Evolutionary conservation across 257 asterid species (phyloP).

Genomic region (Fraxinus anomala): DNA sequence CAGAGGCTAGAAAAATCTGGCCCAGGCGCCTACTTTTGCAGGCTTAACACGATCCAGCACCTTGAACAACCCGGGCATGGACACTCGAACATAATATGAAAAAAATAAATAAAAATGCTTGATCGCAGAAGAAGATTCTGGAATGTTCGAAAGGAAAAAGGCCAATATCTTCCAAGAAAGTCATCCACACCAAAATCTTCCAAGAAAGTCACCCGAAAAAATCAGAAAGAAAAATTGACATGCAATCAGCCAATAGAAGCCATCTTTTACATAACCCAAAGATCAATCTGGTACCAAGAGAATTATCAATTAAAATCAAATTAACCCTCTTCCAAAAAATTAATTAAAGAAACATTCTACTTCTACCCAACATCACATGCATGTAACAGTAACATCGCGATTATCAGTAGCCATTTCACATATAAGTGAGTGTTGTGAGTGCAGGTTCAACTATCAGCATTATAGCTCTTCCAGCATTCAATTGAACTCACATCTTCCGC

Average conservation of each 20-base stretch:
- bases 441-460: not conserved
- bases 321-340: constrained; percentile 19
- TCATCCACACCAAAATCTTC: not conserved
- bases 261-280: not conserved
- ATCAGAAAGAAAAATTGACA: constrained; percentile 9
- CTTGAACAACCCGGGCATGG: not conserved
- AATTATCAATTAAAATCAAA: not conserved
- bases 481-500: not conserved
- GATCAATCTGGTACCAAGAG: not conserved
- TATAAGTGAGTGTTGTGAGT: not conserved
- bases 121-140: not conserved
- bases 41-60: not conserved
- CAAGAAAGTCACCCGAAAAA: not conserved
- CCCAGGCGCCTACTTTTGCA: not conserved
- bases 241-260: constrained; percentile 21
- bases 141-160: not conserved
- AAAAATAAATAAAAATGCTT: not conserved
- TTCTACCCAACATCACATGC: constrained; percentile 15
- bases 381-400: not conserved
- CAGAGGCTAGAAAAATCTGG: not conserved
- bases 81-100: not conserved
- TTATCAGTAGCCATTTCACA: not conserved
- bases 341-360: not conserved
- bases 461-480: not conserved
- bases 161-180: not conserved